Conservation (phyloP, 345 rosid species). For the Citrus maxima region DNA sequence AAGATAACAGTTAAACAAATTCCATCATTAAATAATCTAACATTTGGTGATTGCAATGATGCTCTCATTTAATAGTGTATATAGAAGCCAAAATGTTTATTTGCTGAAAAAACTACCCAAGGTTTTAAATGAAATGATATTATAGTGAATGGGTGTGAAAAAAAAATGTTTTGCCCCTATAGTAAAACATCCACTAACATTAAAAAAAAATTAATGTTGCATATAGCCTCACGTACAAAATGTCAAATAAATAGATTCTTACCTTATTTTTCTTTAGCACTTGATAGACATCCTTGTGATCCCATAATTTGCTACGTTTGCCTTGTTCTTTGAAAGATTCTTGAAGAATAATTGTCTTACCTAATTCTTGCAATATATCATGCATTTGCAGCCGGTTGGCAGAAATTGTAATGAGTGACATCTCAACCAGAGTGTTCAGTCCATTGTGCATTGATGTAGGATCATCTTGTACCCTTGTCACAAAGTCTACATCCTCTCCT, state of each 20-base stretch:
- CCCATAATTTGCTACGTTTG: conserved; percentile 11
- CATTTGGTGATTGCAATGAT: too few species aligned
- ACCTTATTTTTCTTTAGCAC: background rate
- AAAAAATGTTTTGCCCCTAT: too few species aligned
- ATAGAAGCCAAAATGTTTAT: too few species aligned
- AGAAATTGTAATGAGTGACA: conserved; percentile 24
- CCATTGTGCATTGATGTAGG: background rate
- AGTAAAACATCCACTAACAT: too few species aligned
- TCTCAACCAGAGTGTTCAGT: conserved; percentile 15
- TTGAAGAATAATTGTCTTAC: conserved; percentile 9
- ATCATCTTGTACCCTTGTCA: conserved; percentile 17
- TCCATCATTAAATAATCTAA: too few species aligned
- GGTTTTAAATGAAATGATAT: too few species aligned
- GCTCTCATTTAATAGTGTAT: too few species aligned
- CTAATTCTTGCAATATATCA: conserved; percentile 36
- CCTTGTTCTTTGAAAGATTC: background rate
- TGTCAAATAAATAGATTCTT: background rate
- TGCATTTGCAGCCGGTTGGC: conserved; percentile 27
- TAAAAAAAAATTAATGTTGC: too few species aligned
- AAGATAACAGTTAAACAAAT: too few species aligned
- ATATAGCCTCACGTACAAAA: background rate
- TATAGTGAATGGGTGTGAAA: too few species aligned
- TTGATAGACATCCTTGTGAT: background rate
- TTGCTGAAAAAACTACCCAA: too few species aligned
- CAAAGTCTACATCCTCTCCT: conserved; percentile 14